Base-by-base conservation (phyloP, 2,329 filamentous ascomycete species). In the Fusarium miscanthi region DNA sequence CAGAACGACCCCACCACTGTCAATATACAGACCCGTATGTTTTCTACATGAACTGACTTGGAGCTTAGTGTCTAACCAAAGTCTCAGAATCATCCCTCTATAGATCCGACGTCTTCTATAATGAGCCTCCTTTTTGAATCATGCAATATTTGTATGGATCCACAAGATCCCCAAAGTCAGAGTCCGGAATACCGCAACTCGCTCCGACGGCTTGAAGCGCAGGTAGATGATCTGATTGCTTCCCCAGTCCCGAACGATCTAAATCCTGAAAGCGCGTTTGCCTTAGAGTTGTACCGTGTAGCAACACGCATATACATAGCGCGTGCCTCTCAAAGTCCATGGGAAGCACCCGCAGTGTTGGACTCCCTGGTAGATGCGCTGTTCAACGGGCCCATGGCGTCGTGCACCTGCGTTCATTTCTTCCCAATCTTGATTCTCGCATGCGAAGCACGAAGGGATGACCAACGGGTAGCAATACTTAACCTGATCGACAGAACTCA, bases 401-500 rank as follows among this genome's bases (percentile, higher is more conserved):
- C 46, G 4, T 62, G 54, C 25, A 41, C 61, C 16, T 82, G 81
- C 33, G 59, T 71, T 14, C 80, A 81, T 63, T 78, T 80, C 59
- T 82, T 82, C 8, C 81, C 81, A 0, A 43, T 82, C 3, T 73
- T 82, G 21, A 80, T 82, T 25, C 51, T 83, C 0, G 78, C 77
- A 16, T 81, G 80, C 64, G 81, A 82, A 70, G 79, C 81, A 19
- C 69, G 74, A 11, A 78, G 69, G 6, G 81, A 82, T 9, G 77
- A 79, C 40, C 78, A 79, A n/a, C 69, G 81, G n/a, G 59, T 66
- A 1, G 65, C 73, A 4, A 77, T 82, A 6, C 61, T 82, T 6
- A 68, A 71, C 12, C n/a, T 83, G 17, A 77, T 82, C 10, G 74
- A 77, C 2, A 74, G 78, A 17, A 79, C 76, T 1, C 70, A 79